phyloP scores from a whole-genome alignment of 345 rosid genomes.

The Psidium guajava region DNA sequence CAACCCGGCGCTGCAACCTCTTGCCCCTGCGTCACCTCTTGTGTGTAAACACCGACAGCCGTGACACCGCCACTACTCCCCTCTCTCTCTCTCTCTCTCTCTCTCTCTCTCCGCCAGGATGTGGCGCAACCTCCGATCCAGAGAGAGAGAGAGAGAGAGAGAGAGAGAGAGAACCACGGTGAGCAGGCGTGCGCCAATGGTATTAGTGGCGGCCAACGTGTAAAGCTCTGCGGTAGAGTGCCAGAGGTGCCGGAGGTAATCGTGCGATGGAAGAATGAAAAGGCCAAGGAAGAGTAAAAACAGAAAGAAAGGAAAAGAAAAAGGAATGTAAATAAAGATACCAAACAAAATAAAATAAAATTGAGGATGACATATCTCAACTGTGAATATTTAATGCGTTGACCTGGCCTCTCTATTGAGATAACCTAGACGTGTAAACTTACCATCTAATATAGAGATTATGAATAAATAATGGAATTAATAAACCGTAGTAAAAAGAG shows the following conservation, averaged over 20 bases:
- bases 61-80: neutral
- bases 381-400: neutral
- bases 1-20: neutral
- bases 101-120: neutral
- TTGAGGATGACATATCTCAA: neutral
- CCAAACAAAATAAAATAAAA: neutral
- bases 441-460: neutral
- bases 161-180: neutral
- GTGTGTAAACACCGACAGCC: neutral
- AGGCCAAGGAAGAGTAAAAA: neutral
- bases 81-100: neutral
- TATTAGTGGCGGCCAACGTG: neutral
- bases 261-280: neutral
- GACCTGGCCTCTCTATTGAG: neutral
- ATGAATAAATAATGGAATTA: neutral
- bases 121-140: neutral
- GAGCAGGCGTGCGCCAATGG: neutral
- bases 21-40: neutral
- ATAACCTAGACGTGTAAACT: neutral
- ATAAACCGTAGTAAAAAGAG: neutral
- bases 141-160: neutral
- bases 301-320: neutral
- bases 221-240: neutral
- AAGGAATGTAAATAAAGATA: neutral
- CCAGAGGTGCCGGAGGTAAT: neutral